These are phyloP conservation scores for Dendrocalamus sinicus DNA, from an alignment of 176 grass and related monocot genomes.

Conservation along the genomic window DNA sequence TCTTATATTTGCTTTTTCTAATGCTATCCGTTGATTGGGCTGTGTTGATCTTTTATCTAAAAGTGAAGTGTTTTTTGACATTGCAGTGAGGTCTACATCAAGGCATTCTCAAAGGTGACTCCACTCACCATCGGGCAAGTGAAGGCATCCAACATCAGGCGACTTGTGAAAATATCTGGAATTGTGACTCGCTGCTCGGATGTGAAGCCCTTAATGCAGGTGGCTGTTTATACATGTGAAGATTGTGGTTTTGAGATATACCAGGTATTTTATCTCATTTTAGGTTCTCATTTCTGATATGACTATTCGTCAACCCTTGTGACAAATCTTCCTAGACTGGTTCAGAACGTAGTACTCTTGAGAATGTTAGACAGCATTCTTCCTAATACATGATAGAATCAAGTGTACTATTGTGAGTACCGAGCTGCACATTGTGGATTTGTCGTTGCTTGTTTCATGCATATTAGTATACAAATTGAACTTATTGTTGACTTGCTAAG, in stretches of 20 bases:
- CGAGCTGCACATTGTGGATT: no score
- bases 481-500: no score
- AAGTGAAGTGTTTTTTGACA: conserved; percentile 31
- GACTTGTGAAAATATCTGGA: conserved; percentile 97
- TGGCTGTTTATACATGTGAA: conserved; percentile 99
- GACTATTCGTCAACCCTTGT: no score
- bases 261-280: conserved; percentile 59
- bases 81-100: conserved; percentile 94
- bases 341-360: no score
- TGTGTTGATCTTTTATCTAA: conserved; percentile 20
- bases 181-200: conserved; percentile 96
- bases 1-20: background rate
- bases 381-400: no score
- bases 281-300: background rate
- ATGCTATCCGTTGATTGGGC: background rate
- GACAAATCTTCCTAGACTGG: no score
- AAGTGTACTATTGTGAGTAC: no score
- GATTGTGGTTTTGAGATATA: conserved; percentile 99
- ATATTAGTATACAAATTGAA: no score
- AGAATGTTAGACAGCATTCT: no score
- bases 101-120: conserved; percentile 77
- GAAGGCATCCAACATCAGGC: conserved; percentile 90
- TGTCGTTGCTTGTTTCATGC: no score
- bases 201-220: conserved; percentile 97
- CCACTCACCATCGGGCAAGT: conserved; percentile 89